A percentile compares a stretch with the other conserved stretches of the same genome.
Evolutionary conservation across 495 filamentous ascomycete genomes (phyloP).

Genomic region (Penicillium argentinense): DNA sequence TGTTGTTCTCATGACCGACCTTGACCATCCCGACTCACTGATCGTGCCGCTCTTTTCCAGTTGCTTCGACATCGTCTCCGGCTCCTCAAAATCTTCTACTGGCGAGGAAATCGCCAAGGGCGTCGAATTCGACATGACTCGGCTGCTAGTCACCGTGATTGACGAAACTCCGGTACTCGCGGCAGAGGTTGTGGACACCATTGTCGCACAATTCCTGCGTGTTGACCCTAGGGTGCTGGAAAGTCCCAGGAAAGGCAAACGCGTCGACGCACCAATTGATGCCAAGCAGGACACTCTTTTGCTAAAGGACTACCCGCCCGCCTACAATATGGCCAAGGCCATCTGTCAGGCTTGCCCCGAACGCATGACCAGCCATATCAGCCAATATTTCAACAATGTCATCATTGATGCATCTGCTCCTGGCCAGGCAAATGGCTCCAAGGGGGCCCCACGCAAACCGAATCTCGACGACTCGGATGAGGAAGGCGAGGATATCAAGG

Average conservation of each 20-base stretch:
- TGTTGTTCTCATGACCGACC: conserved; percentile 88
- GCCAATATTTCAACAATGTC: conserved; percentile 96
- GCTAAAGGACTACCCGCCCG: conserved; percentile 81
- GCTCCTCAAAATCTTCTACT: conserved; percentile 66
- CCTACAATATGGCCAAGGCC: conserved; percentile 93
- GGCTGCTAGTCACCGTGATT: conserved; percentile 77
- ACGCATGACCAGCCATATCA: conserved; percentile 89
- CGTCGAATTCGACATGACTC: conserved; percentile 89
- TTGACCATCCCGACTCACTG: conserved; percentile 73
- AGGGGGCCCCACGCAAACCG: conserved; percentile 44
- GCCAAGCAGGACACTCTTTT: conserved; percentile 77
- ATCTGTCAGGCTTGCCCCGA: conserved; percentile 90
- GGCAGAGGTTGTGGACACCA: conserved; percentile 81
- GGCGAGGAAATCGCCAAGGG: conserved; percentile 84
- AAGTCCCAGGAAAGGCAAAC: conserved; percentile 56
- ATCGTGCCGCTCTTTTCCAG: conserved; percentile 76
- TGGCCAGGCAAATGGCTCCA: conserved; percentile 39
- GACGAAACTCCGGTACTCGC: conserved; percentile 85
- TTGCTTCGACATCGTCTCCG: conserved; percentile 92
- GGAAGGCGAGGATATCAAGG: conserved; percentile 81
- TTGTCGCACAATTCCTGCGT: conserved; percentile 92
- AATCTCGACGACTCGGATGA: conserved; percentile 72
- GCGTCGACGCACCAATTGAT: conserved; percentile 57
- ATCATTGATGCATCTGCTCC: conserved; percentile 79
- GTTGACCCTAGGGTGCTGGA: conserved; percentile 64